These are phyloP conservation scores for Leucoagaricus sp. DNA, from an alignment of 1,284 basidiomycete species.

Conservation along the genomic window DNA sequence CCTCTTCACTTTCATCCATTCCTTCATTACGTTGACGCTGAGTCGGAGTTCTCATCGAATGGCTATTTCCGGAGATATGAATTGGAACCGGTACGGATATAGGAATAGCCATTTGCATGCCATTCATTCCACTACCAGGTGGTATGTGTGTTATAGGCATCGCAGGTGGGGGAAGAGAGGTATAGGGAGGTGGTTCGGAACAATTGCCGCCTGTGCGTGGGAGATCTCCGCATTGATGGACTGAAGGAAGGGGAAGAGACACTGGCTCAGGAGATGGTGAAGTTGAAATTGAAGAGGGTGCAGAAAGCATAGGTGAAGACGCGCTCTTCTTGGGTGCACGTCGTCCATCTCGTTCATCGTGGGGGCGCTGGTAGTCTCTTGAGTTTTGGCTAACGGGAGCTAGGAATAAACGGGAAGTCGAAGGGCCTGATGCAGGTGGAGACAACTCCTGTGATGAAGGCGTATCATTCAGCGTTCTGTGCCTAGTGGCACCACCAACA, in stretches of 20 bases:
- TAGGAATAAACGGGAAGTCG: background rate
- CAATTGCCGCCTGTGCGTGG: background rate
- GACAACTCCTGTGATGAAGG: no score
- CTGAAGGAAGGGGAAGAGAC: background rate
- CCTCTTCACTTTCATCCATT: background rate
- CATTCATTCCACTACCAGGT: background rate
- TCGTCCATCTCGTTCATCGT: background rate
- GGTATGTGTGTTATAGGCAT: background rate
- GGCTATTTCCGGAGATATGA: background rate
- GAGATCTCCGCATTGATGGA: background rate
- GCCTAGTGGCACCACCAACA: background rate
- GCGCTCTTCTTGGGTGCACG: constrained; percentile 4
- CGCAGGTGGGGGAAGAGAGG: constrained; percentile 4
- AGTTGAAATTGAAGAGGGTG: background rate
- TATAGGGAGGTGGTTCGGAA: constrained; percentile 7
- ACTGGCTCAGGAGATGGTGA: background rate
- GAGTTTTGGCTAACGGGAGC: background rate
- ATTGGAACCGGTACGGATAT: background rate
- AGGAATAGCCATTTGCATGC: background rate
- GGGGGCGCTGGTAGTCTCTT: background rate
- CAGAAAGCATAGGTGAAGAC: background rate
- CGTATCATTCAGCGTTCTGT: background rate
- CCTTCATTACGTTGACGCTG: background rate
- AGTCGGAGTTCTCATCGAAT: background rate
- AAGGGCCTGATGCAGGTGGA: background rate